Base-by-base conservation (phyloP, 1,139 yeast species). In the Eremothecium sinecaudum region DNA sequence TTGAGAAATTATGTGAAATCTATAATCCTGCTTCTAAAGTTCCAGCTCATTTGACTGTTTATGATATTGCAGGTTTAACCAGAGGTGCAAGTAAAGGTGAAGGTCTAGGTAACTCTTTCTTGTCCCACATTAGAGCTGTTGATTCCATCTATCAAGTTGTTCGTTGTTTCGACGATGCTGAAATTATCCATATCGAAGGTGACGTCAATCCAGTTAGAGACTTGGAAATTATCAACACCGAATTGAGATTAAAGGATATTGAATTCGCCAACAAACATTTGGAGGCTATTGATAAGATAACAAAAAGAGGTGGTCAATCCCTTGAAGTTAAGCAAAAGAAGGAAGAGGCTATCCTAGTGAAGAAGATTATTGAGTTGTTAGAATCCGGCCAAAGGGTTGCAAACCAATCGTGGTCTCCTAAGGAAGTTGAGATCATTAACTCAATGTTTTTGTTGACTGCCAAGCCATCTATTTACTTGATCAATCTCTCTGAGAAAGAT, bases 61-160 rank as follows among this genome's bases (percentile, higher is more conserved):
- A 84, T 58, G 98, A 90, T 66, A 90, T 90, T 67, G 98, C 98
- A 39, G 98, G 98, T 63, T 73, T 90, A 60, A 87, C 96, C 47
- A 84, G 86, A 63, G 97, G 98, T 62, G 98, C 98, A 33, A 79
- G 86, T 44, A 79, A 86, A 36, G 98, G 98, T 66, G 98, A 90
- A 64, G 98, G 98, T 59, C 75, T 90, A 50, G 98, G 98, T 61
- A 92, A 90, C 63, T 94, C 94, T 49, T 90, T 90, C 75, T 78
- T 90, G 69, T 81, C 97, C 49, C 90, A 90, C 64, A 90, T 90
- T 53, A 77, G 98, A 65, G 94, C 98, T 34, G 98, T 90, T 44
- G 98, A 90, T 71, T 94, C 97, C 46, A 78, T 90, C 56, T 90
- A 82, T 70, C 98, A 92, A 66, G 94, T 90, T 49, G 97, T 90